These are phyloP conservation scores for Picea sitchensis DNA, from an alignment of 75 land plant species.

Conservation along the genomic window DNA sequence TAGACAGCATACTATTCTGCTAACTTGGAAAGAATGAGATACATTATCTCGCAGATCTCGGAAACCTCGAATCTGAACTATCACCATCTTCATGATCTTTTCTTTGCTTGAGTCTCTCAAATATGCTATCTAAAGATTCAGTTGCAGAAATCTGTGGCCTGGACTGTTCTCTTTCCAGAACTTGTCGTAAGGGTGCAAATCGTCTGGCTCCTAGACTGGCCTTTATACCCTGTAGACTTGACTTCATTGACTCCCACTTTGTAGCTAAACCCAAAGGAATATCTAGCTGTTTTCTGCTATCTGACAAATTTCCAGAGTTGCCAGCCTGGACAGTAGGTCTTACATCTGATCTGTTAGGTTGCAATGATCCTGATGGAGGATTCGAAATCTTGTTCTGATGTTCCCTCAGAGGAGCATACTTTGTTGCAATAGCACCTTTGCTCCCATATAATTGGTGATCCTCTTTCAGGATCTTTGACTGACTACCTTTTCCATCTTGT, in stretches of 20 bases:
- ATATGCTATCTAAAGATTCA: constrained; percentile 90
- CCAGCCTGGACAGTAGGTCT: constrained; percentile 35
- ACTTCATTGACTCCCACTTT: constrained; percentile 79
- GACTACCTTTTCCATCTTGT: constrained; percentile 18
- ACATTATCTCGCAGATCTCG: constrained; percentile 10
- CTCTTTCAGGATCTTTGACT: constrained; percentile 30
- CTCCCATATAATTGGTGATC: constrained; percentile 29
- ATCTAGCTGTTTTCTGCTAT: neutral
- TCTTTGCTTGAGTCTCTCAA: constrained; percentile 64
- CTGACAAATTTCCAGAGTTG: constrained; percentile 13
- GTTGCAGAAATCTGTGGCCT: constrained; percentile 39
- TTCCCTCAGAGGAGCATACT: constrained; percentile 69
- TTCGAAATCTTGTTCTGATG: constrained; percentile 25
- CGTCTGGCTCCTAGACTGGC: constrained; percentile 57
- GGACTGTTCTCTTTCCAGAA: constrained; percentile 25
- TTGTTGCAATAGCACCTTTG: constrained; percentile 59
- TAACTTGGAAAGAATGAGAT: constrained; percentile 5
- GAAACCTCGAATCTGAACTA: constrained; percentile 5
- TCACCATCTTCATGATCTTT: constrained; percentile 29
- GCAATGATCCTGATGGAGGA: constrained; percentile 9
- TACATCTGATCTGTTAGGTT: constrained; percentile 22
- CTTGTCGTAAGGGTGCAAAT: constrained; percentile 67
- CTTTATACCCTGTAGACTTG: constrained; percentile 62
- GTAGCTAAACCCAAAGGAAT: constrained; percentile 35
- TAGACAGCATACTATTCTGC: constrained; percentile 1